Base-by-base conservation (phyloP, 345 rosid species). In the Eucalyptus viminalis region DNA sequence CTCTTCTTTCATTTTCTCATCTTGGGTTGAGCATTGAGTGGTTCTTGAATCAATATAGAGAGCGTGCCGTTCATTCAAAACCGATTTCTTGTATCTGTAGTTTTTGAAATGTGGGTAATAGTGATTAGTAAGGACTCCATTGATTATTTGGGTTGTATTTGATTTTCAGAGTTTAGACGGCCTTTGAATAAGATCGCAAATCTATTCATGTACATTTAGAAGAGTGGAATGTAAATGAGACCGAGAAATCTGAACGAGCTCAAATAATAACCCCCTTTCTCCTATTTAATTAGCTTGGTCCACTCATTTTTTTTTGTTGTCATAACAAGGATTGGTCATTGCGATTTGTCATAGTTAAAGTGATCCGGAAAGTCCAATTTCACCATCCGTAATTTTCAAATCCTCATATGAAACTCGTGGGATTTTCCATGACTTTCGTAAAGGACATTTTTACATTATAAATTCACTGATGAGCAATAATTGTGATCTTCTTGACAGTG, bases 171-270 rank as follows among this genome's bases (percentile, higher is more conserved):
- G 1, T 76, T 76, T 6, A 6, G 47, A 76, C 1, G 6, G 11
- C 0, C 47, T 40, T 21, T 76, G 1, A 76, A 40, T 76, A 2
- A 25, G 16, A 40, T 40, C 16, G 0, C 9, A 11, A 22, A 0
- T 19, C 45, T 72, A 4, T 19, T 37, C 10, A 37, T 2, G 14
- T 19, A 2, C 0, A 40, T 76, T 76, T 4, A 21, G 29, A 76
- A 76, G 1, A 76, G 29, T 2, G 3, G 9, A 31, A 69, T 5
- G 13, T 5, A 6, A 31, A 69, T 31, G 43, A 69, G 44, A 34
- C 7, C 21, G 4, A 9, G 22, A 67, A 15, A 31, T 31, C 9
- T 31, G 2, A 69, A 37, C 8, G 0, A 76, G 83, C 81, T 43
- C 1, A 37, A 37, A 17, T 34, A 72, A 17, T 34, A 34, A 19